These are phyloP conservation scores for Aspergillus wentii DNA, from an alignment of 495 filamentous ascomycete species.

Conservation along the genomic window DNA sequence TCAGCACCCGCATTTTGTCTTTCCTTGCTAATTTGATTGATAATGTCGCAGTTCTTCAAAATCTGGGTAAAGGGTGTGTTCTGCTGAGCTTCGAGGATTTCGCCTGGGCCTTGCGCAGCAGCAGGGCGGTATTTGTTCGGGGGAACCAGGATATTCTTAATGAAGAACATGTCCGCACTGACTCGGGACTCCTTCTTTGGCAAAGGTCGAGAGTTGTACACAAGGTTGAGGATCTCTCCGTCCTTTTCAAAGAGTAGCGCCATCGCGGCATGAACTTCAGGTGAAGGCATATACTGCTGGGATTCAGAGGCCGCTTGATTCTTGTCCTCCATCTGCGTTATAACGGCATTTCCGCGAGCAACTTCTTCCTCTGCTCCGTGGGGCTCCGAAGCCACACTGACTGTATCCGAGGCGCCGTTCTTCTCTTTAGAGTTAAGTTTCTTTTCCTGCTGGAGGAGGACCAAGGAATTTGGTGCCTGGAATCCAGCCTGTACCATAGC, in stretches of 20 bases:
- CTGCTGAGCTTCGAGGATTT: conserved; percentile 77
- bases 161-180: conserved; percentile 87
- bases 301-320: conserved; percentile 27
- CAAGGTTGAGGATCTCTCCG: conserved; percentile 67
- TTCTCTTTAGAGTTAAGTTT: conserved; percentile 29
- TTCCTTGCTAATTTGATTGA: conserved; percentile 72
- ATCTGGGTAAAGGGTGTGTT: conserved; percentile 82
- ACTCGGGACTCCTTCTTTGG: conserved; percentile 47
- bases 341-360: conserved; percentile 50
- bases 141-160: conserved; percentile 77
- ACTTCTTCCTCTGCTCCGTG: conserved; percentile 66
- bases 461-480: conserved; percentile 58
- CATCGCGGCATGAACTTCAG: conserved; percentile 72
- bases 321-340: conserved; percentile 23
- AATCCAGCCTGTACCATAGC: conserved; percentile 69
- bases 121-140: conserved; percentile 92
- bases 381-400: conserved; percentile 24
- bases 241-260: conserved; percentile 82
- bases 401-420: conserved; percentile 19
- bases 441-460: conserved; percentile 40
- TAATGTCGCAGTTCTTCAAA: conserved; percentile 60
- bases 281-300: conserved; percentile 67
- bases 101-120: conserved; percentile 68
- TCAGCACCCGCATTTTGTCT: conserved; percentile 49
- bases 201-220: conserved; percentile 71